Conservation (phyloP, 139 green algal species). For the Nannochloris sp. region DNA sequence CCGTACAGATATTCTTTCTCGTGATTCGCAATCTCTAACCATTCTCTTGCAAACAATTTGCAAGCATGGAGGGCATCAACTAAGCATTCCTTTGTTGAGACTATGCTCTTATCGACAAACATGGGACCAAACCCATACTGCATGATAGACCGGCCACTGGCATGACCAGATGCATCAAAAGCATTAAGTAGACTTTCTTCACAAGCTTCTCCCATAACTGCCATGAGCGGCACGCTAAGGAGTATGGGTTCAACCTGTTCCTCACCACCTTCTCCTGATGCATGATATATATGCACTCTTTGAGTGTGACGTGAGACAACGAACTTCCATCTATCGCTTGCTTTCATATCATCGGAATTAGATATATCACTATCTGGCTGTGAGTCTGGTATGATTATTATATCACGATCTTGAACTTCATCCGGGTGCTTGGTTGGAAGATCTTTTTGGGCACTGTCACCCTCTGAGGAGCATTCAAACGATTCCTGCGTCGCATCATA, state of each 20-base stretch:
- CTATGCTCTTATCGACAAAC: conserved; percentile 9
- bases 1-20: conserved; percentile 37
- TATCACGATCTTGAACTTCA: background rate
- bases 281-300: background rate
- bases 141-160: too few relatives aligned
- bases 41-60: conserved; percentile 56
- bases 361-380: background rate
- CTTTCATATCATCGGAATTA: background rate
- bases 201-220: too few relatives aligned
- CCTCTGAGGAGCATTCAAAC: too few relatives aligned
- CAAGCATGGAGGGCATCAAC: conserved; percentile 39
- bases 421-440: background rate
- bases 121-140: conserved; percentile 32
- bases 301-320: background rate
- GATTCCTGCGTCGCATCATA: too few relatives aligned
- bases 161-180: too few relatives aligned
- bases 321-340: background rate
- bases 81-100: conserved; percentile 7
- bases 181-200: too few relatives aligned
- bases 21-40: conserved; percentile 55
- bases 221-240: too few relatives aligned
- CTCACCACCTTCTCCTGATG: too few relatives aligned
- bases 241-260: too few relatives aligned
- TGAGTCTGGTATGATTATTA: background rate
- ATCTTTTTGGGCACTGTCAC: background rate